Evolutionary conservation across 352 stramenopile genomes (phyloP), one percentile per base, ranked within the genome.

Genomic region (Pythium aquatile): DNA sequence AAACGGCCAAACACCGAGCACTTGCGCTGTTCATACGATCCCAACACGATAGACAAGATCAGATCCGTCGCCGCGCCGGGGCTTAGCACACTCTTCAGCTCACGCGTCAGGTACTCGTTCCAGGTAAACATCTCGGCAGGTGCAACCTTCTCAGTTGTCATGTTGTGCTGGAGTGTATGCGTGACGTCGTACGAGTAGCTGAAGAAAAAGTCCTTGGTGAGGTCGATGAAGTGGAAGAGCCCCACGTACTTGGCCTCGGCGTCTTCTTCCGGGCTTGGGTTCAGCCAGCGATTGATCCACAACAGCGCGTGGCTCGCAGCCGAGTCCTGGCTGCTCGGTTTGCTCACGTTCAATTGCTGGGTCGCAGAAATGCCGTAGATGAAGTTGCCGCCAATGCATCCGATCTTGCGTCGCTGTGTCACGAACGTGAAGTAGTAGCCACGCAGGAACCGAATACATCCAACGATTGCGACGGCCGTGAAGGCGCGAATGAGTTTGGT

Each of bases 191-290:
- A 99, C 51, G 95, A 98, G 71, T 99, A 99, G 55, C 87, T 98
- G 74, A 99, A 99, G 81, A 96, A 99, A 72, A 99, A 99, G 67
- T 99, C 98, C 68, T 99, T 99, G 8, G 96, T 98, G 20, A 99
- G 81, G 72, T 99, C 97, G 46, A 99, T 81, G 55, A 99, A 98
- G 69, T 99, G 96, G 70, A 99, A 99, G 0, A 99, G 75, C 0
- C 88, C 91, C 52, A 99, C 81, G 78, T 99, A 99, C 7, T 86
- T 74, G 39, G 84, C 85, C 54, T 96, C 87, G 3, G 86, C 87
- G 54, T 94, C 84, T 66, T 96, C 87, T 40, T 93, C 81, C 3
- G 86, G 74, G 51, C 77, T 93, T 10, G 85, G 81, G 58, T 94
- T 94, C 55, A 96, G 75, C 87, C 85, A 94, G 5, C 85, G 79